A percentile compares a stretch with the other conserved stretches of the same genome.
These are phyloP conservation scores for Tuber umbilicatum DNA, from an alignment of 495 filamentous ascomycete species.

Conservation along the genomic window DNA sequence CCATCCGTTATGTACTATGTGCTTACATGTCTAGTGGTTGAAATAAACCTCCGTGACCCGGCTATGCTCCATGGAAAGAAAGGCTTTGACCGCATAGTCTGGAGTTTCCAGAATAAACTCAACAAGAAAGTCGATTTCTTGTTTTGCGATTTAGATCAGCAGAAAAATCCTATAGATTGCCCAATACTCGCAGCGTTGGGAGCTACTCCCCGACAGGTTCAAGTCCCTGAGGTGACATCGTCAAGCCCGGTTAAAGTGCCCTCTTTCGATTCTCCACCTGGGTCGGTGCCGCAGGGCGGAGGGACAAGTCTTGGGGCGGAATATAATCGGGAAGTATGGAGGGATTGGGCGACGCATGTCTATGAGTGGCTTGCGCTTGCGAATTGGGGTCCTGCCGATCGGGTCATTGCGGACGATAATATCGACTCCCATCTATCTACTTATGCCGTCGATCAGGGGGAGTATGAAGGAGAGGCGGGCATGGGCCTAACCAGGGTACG, in stretches of 20 bases:
- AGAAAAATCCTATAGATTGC: conserved; percentile 4
- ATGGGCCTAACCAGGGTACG: conserved; percentile 21
- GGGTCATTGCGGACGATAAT: conserved; percentile 57
- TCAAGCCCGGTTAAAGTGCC: conserved; percentile 44
- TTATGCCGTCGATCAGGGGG: conserved; percentile 50
- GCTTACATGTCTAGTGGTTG: conserved; percentile 57
- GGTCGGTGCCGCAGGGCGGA: conserved; percentile 43
- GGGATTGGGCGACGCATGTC: conserved; percentile 53
- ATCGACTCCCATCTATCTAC: conserved; percentile 75
- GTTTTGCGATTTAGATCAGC: conserved; percentile 57
- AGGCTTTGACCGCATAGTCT: conserved; percentile 75
- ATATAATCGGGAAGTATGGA: conserved; percentile 38
- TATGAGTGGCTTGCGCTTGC: conserved; percentile 83
- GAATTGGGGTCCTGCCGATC: conserved; percentile 59
- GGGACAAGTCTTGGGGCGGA: conserved; percentile 51
- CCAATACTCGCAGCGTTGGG: conserved; percentile 42
- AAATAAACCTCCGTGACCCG: conserved; percentile 69
- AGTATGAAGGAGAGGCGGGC: conserved; percentile 1
- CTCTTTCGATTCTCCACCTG: conserved; percentile 45
- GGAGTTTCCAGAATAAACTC: conserved; percentile 78
- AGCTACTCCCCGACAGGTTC: conserved; percentile 50
- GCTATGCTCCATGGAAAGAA: conserved; percentile 90
- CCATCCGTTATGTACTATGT: background rate
- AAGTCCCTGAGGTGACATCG: conserved; percentile 46
- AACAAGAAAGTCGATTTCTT: conserved; percentile 69